Evolutionary conservation across 2,329 filamentous ascomycete species (phyloP), one percentile per base, ranked within the genome.

Genomic region (Aciculosporium take): DNA sequence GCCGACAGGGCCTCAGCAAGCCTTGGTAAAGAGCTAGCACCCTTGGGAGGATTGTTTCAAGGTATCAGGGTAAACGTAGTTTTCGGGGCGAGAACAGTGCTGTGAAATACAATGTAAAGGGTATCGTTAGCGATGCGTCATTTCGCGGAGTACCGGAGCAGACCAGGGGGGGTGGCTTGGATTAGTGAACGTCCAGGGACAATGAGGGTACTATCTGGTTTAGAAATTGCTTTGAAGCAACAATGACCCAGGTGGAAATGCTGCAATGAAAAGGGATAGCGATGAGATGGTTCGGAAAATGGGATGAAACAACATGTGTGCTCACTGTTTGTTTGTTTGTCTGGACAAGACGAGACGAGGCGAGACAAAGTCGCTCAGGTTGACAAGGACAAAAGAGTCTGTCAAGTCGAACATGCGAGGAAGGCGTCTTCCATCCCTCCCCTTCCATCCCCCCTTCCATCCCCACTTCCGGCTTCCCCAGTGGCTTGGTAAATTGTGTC

Each of bases 51-150:
- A n/a, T 9, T 24, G 20, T 33, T 29, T 35, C 23, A 7, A 21
- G 15, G 13, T 18, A 25, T 27, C 30, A 23, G 23, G 35, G 30
- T 25, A n/a, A 17, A 21, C 29, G 25, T 27, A n/a, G 15, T 20
- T 10, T 21, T 35, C 37, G 36, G 39, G 36, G 39, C 40, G 36
- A 31, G 34, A 17, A 20, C 24, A 13, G 31, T 30, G 18, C 20
- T 18, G 20, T 24, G 20, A 30, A 29, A 41, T 36, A 29, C 33
- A 41, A 25, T 12, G 17, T 27, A 41, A 29, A 44, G 24, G 17
- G 29, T 38, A 35, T 35, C 28, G 30, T 23, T 27, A 41, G 29
- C 15, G 27, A 39, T 39, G 43, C n/a, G 24, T 23, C 40, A 42
- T 45, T 33, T 45, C 43, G 40, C 31, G 31, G 32, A 45, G 27